Conservation (phyloP, 1,284 basidiomycete species). For the Tetrapyrgos nigripes region DNA sequence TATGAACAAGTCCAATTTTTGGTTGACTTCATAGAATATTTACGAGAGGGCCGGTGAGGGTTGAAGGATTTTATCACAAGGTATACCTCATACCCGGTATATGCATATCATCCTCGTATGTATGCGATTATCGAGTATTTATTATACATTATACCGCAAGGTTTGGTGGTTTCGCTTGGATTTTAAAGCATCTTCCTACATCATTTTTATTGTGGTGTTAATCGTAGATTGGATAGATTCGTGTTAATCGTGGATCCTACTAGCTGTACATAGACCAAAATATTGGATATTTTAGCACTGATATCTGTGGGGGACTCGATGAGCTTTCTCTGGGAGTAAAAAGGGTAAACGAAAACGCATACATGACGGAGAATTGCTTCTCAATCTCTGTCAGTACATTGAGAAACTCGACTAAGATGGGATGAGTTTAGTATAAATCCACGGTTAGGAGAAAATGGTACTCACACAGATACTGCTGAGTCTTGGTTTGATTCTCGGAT, state of each 20-base stretch:
- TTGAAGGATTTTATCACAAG: slow-evolving; percentile 7
- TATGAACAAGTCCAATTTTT: slow-evolving; percentile 91
- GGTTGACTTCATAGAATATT: slow-evolving; percentile 78
- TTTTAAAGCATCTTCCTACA: no score
- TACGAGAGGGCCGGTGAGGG: no score
- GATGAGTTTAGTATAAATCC: not conserved
- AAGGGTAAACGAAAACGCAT: not conserved
- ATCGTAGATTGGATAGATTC: no score
- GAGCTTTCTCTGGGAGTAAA: no score
- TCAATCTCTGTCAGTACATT: not conserved
- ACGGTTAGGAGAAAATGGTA: not conserved
- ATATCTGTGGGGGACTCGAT: not conserved
- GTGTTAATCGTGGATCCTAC: no score
- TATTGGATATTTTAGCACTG: not conserved
- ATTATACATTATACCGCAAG: not conserved
- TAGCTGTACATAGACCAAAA: no score
- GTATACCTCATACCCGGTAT: not conserved
- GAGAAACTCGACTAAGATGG: not conserved
- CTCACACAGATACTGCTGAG: not conserved
- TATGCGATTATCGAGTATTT: not conserved
- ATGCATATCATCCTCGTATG: not conserved
- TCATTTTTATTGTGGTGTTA: no score
- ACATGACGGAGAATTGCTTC: not conserved
- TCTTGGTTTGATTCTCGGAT: not conserved
- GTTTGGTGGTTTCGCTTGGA: no score